Base-by-base conservation (phyloP, 495 filamentous ascomycete species). In the Podospora anserina region DNA sequence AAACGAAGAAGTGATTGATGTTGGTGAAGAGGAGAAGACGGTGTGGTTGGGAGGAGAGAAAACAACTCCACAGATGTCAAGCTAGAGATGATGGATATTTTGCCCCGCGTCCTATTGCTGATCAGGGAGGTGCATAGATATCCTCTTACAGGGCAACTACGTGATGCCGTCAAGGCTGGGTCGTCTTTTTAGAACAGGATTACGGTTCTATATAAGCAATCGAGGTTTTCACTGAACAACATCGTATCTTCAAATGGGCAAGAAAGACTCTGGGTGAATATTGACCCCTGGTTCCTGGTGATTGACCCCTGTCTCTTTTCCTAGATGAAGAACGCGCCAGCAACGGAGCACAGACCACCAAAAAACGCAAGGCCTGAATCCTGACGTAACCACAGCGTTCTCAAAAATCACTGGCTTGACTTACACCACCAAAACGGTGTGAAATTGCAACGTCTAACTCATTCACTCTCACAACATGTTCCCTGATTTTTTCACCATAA, bases 381-480 rank as follows among this genome's bases (percentile, higher is more conserved):
- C 15, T 26, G 55, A 58, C 55, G 23, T 58, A 58, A 58, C 55
- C 55, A 58, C 55, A 58, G 55, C 55, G 23, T 19, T 20, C 55
- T 58, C 55, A 49, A 49, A 49, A 49, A 49, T 49, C 13, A 49
- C 15, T 49, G 39, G 39, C 23, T 16, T 11, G 39, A 49, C 39
- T 49, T 49, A 49, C 39, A 49, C 39, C 5, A 49, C 9, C 39
- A 49, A 49, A 49, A 49, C 7, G 9, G 39, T 32, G 39, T 49
- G 39, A 49, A 49, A 49, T 49, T 49, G 39, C 39, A 49, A 49
- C 39, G 39, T 49, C 7, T 49, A 23, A 23, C 39, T 11, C 39
- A 18, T 49, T 49, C 39, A 49, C 15, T 18, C 15, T 49, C 39
- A 49, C 15, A 16, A 49, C 39, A 49, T 58, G 13, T 23, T 23